Evolutionary conservation across 768 basidiomycete genomes (phyloP), one percentile per base, ranked within the genome.

Genomic region (Sarcodon aspratus): DNA sequence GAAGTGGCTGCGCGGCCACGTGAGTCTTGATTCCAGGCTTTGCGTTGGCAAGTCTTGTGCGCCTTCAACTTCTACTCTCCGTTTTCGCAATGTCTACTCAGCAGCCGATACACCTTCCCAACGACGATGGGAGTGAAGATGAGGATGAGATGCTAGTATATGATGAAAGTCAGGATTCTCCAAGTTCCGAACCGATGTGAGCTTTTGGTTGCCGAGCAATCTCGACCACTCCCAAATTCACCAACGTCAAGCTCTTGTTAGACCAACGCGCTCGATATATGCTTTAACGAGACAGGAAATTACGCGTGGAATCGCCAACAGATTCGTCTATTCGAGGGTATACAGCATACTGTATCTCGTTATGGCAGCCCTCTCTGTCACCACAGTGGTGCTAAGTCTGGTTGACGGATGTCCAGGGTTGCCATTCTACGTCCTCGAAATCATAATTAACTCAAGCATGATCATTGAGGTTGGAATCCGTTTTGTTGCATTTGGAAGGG

Each of bases 381-480:
- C 89, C 8, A 94, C 92, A 0, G 84, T 95, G 48, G 76, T 85
- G 33, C 72, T 96, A 44, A 90, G 87, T 62, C 63, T 94, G 49
- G 74, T 78, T 40, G 82, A 86, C 55, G 90, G 83, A 27, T 96
- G 93, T 58, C 92, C 92, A 6, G 86, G 84, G 5, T 57, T 84
- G n/a, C 69, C 87, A 4, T 96, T 96, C 67, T 96, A 90, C 65
- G 66, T 94, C 31, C 73, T 96, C 56, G 92, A 96, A 66, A 64
- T 95, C 42, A 80, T 95, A 61, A 78, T 95, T 64, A 94, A 95
- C 60, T 73, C 76, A 0, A 74, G 88, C 9, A 95, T 97, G 94
- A 97, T 98, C 51, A 63, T 85, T 21, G 96, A 99, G 70, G 96
- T 99, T 13, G 75, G 73, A 1, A 86, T 95, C 51, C 80, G 96